Evolutionary conservation across 2,329 filamentous ascomycete species (phyloP).

Genomic region (Trichoderma sp.): DNA sequence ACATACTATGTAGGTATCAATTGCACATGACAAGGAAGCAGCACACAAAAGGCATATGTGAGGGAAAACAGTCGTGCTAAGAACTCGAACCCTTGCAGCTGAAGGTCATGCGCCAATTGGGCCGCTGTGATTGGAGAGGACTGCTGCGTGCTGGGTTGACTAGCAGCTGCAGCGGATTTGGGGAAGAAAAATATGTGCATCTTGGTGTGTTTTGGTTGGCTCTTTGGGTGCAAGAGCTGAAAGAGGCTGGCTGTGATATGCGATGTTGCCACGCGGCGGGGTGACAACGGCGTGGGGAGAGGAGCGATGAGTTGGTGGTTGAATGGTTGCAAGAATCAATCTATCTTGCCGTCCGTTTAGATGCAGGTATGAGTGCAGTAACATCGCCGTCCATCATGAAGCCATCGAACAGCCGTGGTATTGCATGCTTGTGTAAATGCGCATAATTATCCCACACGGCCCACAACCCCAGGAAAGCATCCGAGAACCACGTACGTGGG

Average conservation of each 20-base stretch:
- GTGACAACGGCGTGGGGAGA: conserved; percentile 10
- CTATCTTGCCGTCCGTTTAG: too few species aligned
- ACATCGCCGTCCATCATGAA: too few species aligned
- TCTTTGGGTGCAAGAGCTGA: not conserved
- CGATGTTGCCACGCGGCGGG: conserved; percentile 5
- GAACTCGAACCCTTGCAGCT: not conserved
- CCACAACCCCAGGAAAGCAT: too few species aligned
- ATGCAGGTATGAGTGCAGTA: not conserved
- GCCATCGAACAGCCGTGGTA: too few species aligned
- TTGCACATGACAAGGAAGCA: too few species aligned
- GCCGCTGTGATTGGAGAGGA: conserved; percentile 8
- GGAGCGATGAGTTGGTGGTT: not conserved
- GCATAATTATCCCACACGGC: not conserved
- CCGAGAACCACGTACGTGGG: too few species aligned
- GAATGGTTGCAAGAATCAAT: not conserved
- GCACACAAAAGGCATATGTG: too few species aligned
- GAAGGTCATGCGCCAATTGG: conserved; percentile 9
- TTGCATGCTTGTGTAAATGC: too few species aligned
- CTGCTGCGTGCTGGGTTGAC: not conserved
- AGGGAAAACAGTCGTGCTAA: not conserved
- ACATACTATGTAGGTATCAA: too few species aligned
- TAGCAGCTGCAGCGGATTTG: not conserved
- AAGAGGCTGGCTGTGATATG: not conserved
- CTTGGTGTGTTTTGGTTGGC: too few species aligned
- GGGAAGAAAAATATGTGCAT: not conserved